Base-by-base conservation (phyloP, 2,329 filamentous ascomycete species). In the Elsinoe ampelina region DNA sequence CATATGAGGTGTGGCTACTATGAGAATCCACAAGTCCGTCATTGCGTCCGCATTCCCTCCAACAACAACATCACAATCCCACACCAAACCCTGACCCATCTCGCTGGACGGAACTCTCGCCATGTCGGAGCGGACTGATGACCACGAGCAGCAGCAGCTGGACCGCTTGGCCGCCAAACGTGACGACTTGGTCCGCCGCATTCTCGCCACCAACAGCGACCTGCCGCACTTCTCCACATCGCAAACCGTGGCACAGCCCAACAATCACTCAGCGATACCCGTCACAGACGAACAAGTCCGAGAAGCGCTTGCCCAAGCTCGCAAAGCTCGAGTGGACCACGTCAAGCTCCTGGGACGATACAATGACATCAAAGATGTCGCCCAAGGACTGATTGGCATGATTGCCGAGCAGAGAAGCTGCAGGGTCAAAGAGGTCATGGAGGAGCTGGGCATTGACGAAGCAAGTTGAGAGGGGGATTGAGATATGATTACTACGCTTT, bases 331-430 rank as follows among this genome's bases (percentile, higher is more conserved):
- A 6, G 26, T 11, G 7, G 26, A 56, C 15, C 84, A 87, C 66
- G 87, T 87, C 64, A 76, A 75, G 58, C 72, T 84, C 3, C 72
- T 88, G 32, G 83, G 86, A 61, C 73, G 80, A 58, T 88, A 87
- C 70, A 88, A 88, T 63, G 84, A 86, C 67, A 81, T 87, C 63
- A 82, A 83, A 60, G 85, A 88, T 67, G 73, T 85, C 6, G 84
- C 80, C 0, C 78, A 83, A 64, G 84, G 83, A 0, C 65, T 88
- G 30, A 77, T 87, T 70, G 83, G 82, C 0, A 69, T 87, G 63
- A 80, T 87, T 66, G 84, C 85, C 3, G 84, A 88, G 58, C 75
- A 78, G 59, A 72, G 82, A 41, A 82, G 82, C 7, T 74, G 80
- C 43, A 72, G 80, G 57, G 74, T 81, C 55, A 66, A 70, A 54